Evolutionary conservation across 495 filamentous ascomycete genomes (phyloP).

Genomic region (Hyaloscypha bicolor): DNA sequence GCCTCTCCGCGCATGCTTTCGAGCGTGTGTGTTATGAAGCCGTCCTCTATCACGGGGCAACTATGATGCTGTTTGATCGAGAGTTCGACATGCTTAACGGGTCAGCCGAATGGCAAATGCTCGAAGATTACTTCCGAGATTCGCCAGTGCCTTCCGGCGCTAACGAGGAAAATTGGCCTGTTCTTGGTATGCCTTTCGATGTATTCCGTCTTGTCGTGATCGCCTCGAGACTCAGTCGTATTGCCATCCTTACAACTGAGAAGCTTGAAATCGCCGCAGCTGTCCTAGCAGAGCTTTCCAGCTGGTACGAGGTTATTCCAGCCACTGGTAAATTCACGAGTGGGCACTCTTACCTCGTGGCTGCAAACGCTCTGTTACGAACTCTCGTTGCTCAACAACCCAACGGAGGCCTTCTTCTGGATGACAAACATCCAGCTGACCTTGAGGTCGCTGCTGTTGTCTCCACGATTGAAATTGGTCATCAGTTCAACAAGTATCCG

Average conservation of each 20-base stretch:
- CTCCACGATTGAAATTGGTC: neutral
- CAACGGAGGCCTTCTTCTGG: neutral
- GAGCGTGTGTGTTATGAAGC: slow-evolving; percentile 9
- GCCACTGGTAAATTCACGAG: neutral
- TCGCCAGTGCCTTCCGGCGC: neutral
- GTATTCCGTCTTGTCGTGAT: slow-evolving; percentile 1
- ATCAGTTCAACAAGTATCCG: neutral
- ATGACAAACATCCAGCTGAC: neutral
- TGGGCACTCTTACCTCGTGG: slow-evolving; percentile 5
- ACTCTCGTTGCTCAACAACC: neutral
- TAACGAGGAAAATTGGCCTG: slow-evolving; percentile 4
- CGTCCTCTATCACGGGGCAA: neutral
- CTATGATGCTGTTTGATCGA: slow-evolving; percentile 5
- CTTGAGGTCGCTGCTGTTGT: neutral
- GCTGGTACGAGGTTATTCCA: neutral
- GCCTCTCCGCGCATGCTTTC: neutral
- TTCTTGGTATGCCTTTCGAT: slow-evolving; percentile 1
- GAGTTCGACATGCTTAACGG: neutral
- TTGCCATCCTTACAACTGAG: neutral
- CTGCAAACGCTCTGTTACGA: slow-evolving; percentile 1
- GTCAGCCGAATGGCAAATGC: slow-evolving; percentile 4
- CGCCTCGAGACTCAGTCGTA: neutral
- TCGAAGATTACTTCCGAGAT: slow-evolving; percentile 1
- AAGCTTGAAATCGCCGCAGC: neutral
- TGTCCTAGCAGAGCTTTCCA: neutral